These are phyloP conservation scores for Coemansia sp. DNA, from an alignment of 192 early-diverging fungal genomes.

Conservation along the genomic window DNA sequence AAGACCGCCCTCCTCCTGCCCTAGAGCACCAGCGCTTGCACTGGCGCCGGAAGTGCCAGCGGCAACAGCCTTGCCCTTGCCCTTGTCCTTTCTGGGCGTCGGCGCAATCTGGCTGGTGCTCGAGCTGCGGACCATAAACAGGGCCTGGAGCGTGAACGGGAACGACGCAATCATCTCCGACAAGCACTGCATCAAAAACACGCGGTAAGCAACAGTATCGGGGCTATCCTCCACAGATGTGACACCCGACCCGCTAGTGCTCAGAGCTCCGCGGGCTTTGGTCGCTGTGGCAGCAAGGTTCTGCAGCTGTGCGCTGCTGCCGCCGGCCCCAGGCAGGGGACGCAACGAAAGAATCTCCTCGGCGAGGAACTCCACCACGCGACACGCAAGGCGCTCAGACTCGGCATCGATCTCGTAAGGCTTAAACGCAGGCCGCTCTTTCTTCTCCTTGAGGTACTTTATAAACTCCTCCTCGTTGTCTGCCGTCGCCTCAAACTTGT, in stretches of 20 bases:
- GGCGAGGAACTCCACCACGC: conserved; percentile 40
- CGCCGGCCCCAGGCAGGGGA: conserved; percentile 6
- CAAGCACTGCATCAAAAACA: conserved; percentile 82
- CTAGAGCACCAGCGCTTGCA: not conserved
- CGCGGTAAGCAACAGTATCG: conserved; percentile 53
- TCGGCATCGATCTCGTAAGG: conserved; percentile 40
- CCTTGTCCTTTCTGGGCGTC: conserved; percentile 31
- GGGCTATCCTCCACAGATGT: conserved; percentile 27
- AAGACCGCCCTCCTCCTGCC: conserved; percentile 5
- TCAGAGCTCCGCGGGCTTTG: not conserved
- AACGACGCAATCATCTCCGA: conserved; percentile 87
- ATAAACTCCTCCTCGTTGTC: conserved; percentile 13
- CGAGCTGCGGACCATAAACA: conserved; percentile 37
- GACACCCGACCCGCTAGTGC: not conserved
- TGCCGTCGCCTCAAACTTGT: conserved; percentile 23
- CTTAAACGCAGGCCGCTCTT: conserved; percentile 20
- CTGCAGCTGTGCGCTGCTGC: conserved; percentile 1
- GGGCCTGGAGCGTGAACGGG: conserved; percentile 49
- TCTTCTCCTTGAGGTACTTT: conserved; percentile 31
- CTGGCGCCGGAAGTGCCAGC: not conserved
- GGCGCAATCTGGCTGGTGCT: conserved; percentile 1
- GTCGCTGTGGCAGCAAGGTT: not conserved
- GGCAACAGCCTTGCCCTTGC: conserved; percentile 20
- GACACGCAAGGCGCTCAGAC: conserved; percentile 40
- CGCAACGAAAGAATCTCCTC: conserved; percentile 44